Base-by-base conservation (phyloP, 148 eudicot species). In the Cornus controversa region DNA sequence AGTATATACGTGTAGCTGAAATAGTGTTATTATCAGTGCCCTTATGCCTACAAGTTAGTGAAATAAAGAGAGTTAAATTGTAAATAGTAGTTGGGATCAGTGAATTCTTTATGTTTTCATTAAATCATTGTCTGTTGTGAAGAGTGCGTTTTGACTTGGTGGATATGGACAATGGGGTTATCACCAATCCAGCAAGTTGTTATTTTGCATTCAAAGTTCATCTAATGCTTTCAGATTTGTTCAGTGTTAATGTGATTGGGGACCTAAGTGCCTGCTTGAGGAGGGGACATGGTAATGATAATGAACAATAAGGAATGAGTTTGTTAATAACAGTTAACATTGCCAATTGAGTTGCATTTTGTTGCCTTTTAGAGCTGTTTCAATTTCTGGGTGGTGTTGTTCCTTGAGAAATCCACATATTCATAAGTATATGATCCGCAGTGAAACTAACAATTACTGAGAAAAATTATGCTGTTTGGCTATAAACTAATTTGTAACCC, bases 61-160 rank as follows among this genome's bases (percentile, higher is more conserved):
- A 67, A 67, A 76, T 63, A 37, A 25, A n/a, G 60, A 23, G 74
- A 16, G 11, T n/a, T n/a, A 37, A 45, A 45, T 31, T 37, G 78
- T 75, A 69, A 67, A 45, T 75, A 34, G n/a, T 70, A 45, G 50
- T 75, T 60, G 65, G 36, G 31, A 2, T 64, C 34, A 70, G 42
- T 40, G 34, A 10, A 60, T 70, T 24, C 8, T 74, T 40, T 40
- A 40, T 68, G 40, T 36, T 67, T 60, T 42, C 25, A 25, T 40
- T 40, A 25, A 25, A 31, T 14, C 23, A 20, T 6, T 47, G 15
- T 50, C 64, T n/a, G 64, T 60, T 60, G 10, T 60, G 64, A 60
- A 22, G 23, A 60, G 7, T 14, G 64, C 6, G 0, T 4, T 60
- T 18, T 60, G 24, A 60, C 5, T 20, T 60, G 8, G 57, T 62